Evolutionary conservation across 148 eudicot species (phyloP), one percentile per base, ranked within the genome.

Genomic region (Camellia sinensis): DNA sequence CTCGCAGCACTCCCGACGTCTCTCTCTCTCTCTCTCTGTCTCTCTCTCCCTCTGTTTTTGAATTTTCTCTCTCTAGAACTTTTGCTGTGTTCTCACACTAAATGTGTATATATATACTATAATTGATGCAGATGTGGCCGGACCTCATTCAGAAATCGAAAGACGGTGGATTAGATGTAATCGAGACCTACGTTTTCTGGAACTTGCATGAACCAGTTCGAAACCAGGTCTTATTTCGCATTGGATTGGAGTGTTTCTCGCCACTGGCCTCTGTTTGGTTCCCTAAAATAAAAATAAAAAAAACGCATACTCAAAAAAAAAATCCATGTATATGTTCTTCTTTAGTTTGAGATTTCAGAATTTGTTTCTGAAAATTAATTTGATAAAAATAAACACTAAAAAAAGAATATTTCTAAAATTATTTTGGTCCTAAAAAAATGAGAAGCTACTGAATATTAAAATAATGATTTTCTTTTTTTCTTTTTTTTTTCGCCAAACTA

Each of bases 171-270:
- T 79, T 95, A 80, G 93, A 95, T 80, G 88, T 89, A 22, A 91
- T 95, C 19, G 97, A 93, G 79, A 95, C 96, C 44, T 95, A 95
- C 64, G 92, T 95, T 75, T 95, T 95, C 85, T 95, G 98, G 98
- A 83, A 95, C 81, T 86, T 89, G 84, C 95, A 91, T 76, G 98
- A 95, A 75, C 97, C 94, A n/a, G 86, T 88, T 84, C 85, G 77
- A 46, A 85, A 85, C 79, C 90, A 93, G 97, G 97, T 56, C 13
- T 5, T 22, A 3, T 41, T 67, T 43, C n/a, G 15, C 6, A 3
- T 9, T 12, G 2, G 3, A 0, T 64, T 0, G 22, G 6, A 18
- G 4, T 17, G 43, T 54, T 29, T 37, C 2, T 21, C 29, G 22
- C 54, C n/a, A 11, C 37, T 65, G 2, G 57, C 14, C 53, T 52